These are phyloP conservation scores for Salvia hispanica DNA, from an alignment of 257 asterid genomes.

Conservation along the genomic window DNA sequence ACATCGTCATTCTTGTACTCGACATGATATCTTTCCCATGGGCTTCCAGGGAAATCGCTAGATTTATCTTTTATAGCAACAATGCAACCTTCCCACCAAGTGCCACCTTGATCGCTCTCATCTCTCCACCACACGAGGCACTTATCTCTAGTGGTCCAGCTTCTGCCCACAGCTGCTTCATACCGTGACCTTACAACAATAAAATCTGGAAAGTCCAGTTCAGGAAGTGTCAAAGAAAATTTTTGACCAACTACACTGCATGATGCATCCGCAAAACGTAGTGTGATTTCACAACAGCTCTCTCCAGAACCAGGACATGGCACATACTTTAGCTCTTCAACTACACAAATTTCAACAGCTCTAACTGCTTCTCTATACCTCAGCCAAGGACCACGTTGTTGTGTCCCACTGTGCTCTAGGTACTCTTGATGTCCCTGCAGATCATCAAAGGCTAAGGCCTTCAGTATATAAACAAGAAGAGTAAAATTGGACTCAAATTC, in stretches of 20 bases:
- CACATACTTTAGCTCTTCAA: slow-evolving; percentile 64
- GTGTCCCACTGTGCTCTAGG: slow-evolving; percentile 33
- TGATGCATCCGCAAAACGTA: slow-evolving; percentile 58
- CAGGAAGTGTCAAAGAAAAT: slow-evolving; percentile 63
- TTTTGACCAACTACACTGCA: slow-evolving; percentile 49
- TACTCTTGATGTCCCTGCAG: slow-evolving; percentile 86
- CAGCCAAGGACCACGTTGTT: slow-evolving; percentile 54
- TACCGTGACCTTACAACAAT: slow-evolving; percentile 72
- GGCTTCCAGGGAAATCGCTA: slow-evolving; percentile 73
- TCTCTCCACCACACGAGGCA: slow-evolving; percentile 94
- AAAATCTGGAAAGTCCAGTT: slow-evolving; percentile 84
- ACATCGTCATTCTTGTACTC: slow-evolving; percentile 46
- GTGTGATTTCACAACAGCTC: slow-evolving; percentile 76
- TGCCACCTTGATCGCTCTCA: slow-evolving; percentile 61
- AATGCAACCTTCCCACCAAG: slow-evolving; percentile 81
- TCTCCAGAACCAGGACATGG: slow-evolving; percentile 84
- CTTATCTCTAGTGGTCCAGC: slow-evolving; percentile 63
- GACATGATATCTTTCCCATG: slow-evolving; percentile 83
- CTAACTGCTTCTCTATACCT: slow-evolving; percentile 49
- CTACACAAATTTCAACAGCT: slow-evolving; percentile 74
- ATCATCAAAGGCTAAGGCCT: slow-evolving; percentile 26
- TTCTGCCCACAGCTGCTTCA: slow-evolving; percentile 65
- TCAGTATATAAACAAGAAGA: slow-evolving; percentile 12
- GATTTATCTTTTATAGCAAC: slow-evolving; percentile 56
- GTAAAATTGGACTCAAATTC: neutral